Percentiles rank a stretch among this genome's conserved stretches.
Evolutionary conservation across 129 eudicot genomes (phyloP).

Genomic region (Pulicaria dysenterica): DNA sequence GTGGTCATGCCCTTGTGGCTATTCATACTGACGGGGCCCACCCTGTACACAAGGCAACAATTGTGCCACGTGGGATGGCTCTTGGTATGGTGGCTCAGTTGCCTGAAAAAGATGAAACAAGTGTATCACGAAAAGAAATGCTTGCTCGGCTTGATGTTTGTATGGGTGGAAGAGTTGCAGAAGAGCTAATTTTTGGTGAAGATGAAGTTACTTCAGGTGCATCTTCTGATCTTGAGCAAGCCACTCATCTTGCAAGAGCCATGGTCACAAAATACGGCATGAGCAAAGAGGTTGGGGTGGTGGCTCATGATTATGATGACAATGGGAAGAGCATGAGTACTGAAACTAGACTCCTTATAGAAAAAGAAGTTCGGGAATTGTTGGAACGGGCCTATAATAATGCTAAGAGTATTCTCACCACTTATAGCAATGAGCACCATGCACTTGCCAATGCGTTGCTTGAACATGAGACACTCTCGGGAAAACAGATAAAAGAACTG

Average conservation of each 20-base stretch:
- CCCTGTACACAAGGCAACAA: conserved; percentile 96
- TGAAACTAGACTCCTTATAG: conserved; percentile 75
- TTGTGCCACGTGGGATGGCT: conserved; percentile 89
- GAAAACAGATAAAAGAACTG: conserved; percentile 71
- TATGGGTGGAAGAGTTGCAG: conserved; percentile 98
- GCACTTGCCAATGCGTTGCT: conserved; percentile 84
- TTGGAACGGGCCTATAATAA: conserved; percentile 76
- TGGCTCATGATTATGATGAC: conserved; percentile 83
- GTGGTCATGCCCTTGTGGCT: conserved; percentile 93
- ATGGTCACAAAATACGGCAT: conserved; percentile 96
- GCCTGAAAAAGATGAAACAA: conserved; percentile 90
- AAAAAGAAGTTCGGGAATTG: conserved; percentile 73
- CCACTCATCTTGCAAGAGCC: conserved; percentile 80
- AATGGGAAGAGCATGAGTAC: conserved; percentile 97
- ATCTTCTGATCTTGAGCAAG: conserved; percentile 76
- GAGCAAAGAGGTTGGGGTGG: conserved; percentile 87
- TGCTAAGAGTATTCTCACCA: conserved; percentile 65
- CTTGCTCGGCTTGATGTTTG: conserved; percentile 87
- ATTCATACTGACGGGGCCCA: conserved; percentile 91
- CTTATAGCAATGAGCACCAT: conserved; percentile 69
- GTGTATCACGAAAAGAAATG: conserved; percentile 87
- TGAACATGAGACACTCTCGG: conserved; percentile 77
- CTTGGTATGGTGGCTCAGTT: conserved; percentile 95
- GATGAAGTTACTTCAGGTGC: conserved; percentile 94
- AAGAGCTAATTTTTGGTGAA: conserved; percentile 94